These are phyloP conservation scores for Morella rubra DNA, from an alignment of 306 rosid species.

Conservation along the genomic window DNA sequence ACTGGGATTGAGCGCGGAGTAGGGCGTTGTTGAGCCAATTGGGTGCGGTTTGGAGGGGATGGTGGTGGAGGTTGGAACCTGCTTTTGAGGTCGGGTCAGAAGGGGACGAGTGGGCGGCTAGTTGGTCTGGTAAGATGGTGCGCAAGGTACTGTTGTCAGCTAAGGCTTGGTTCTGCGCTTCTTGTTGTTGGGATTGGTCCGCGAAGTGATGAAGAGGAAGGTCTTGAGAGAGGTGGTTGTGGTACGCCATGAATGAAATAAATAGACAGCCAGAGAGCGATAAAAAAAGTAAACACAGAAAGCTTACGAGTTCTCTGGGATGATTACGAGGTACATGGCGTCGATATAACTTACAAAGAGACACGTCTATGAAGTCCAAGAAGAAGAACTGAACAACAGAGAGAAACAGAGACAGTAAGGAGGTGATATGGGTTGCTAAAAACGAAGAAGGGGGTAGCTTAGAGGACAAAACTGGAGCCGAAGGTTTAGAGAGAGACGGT, in stretches of 20 bases:
- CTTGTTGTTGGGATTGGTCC: constrained; percentile 45
- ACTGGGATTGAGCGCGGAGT: constrained; percentile 60
- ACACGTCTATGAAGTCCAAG: neutral
- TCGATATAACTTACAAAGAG: neutral
- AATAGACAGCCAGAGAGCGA: neutral
- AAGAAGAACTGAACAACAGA: constrained; percentile 1
- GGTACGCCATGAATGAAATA: constrained; percentile 68
- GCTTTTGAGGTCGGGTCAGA: constrained; percentile 48
- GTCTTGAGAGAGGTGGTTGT: constrained; percentile 67
- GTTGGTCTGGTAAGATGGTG: constrained; percentile 38
- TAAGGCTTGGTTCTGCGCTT: constrained; percentile 29
- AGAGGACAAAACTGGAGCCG: neutral
- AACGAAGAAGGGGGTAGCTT: constrained; percentile 23
- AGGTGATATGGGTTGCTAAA: constrained; percentile 23
- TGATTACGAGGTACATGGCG: constrained; percentile 24
- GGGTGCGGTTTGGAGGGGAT: constrained; percentile 66
- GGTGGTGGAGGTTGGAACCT: constrained; percentile 44
- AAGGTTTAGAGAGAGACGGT: neutral
- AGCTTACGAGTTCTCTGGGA: neutral
- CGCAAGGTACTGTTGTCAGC: constrained; percentile 31
- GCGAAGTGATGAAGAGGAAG: constrained; percentile 76
- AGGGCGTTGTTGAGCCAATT: constrained; percentile 99
- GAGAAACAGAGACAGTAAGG: constrained; percentile 1
- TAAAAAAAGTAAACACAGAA: neutral
- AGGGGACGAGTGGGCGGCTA: constrained; percentile 33